Evolutionary conservation across 2,329 filamentous ascomycete genomes (phyloP), one percentile per base, ranked within the genome.

Genomic region (Penicillium sp.): DNA sequence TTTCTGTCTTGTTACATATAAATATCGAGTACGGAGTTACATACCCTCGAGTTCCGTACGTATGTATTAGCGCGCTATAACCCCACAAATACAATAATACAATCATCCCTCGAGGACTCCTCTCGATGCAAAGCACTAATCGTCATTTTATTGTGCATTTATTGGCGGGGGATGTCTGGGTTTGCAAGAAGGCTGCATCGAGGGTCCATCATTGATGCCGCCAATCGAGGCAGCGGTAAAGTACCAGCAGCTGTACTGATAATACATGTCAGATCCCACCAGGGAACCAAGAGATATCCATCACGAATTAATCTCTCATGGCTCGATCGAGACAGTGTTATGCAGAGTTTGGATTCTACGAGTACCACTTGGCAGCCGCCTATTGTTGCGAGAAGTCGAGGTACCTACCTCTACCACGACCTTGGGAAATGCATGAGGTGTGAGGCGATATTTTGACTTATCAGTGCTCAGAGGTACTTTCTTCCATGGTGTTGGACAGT

Each of bases 111-210:
- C 30, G 30, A 54, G 35, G 55, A 52, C 23, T 59, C 31, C 53
- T n/a, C 15, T 30, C n/a, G 11, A 48, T 31, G 41, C 7, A 47
- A 44, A 31, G 11, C n/a, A 53, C n/a, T n/a, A 44, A 38, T 47
- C n/a, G 41, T 46, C 49, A 45, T 61, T 23, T 53, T 41, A 57
- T 49, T 30, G 29, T 48, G 29, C 47, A 46, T 49, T 49, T 58
- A 58, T 58, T 62, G 60, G 60, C 41, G 23, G 47, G 35, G 50
- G 55, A 21, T 45, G 30, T 50, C 47, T 23, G 45, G 23, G 38
- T 57, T 58, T 38, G 29, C 45, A 55, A 62, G 44, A 47, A 7
- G 30, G 6, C 58, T 49, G 51, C 58, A 55, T 54, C 41, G 19
- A 52, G 35, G 38, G 15, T 19, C 23, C 30, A 49, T 57, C 13